These are phyloP conservation scores for Leishmania mexicana DNA, from an alignment of 208 protist genomes.

Conservation along the genomic window DNA sequence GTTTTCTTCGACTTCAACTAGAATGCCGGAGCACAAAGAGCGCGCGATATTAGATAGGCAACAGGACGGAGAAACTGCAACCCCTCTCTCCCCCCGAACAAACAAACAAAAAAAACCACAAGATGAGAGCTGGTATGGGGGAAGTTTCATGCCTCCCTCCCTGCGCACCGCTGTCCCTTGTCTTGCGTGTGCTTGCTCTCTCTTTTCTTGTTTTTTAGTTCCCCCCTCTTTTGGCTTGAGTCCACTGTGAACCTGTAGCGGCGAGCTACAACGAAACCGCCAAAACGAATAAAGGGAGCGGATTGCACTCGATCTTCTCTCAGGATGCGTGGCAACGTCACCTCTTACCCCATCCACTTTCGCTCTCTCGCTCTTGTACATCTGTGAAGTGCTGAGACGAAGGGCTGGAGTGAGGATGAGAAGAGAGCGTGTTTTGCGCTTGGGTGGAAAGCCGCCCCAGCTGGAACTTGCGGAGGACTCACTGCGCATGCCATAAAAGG, in stretches of 20 bases:
- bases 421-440: not conserved
- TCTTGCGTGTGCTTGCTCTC: not conserved
- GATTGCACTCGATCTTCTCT: not conserved
- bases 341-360: not conserved
- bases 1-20: not conserved
- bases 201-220: not conserved
- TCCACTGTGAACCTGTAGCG: not conserved
- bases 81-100: too few species aligned
- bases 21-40: not conserved
- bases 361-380: not conserved
- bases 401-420: not conserved
- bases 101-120: too few species aligned
- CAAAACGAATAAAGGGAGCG: not conserved
- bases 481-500: not conserved
- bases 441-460: not conserved
- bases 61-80: not conserved
- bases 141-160: not conserved
- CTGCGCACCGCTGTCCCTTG: not conserved
- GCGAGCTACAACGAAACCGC: not conserved
- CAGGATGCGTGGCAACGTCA: not conserved
- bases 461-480: not conserved
- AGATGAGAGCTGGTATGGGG: not conserved
- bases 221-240: not conserved
- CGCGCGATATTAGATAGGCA: not conserved
- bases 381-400: not conserved